Evolutionary conservation across 2,329 filamentous ascomycete species (phyloP), one percentile per base, ranked within the genome.

Genomic region (Paraconiothyrium sp.): DNA sequence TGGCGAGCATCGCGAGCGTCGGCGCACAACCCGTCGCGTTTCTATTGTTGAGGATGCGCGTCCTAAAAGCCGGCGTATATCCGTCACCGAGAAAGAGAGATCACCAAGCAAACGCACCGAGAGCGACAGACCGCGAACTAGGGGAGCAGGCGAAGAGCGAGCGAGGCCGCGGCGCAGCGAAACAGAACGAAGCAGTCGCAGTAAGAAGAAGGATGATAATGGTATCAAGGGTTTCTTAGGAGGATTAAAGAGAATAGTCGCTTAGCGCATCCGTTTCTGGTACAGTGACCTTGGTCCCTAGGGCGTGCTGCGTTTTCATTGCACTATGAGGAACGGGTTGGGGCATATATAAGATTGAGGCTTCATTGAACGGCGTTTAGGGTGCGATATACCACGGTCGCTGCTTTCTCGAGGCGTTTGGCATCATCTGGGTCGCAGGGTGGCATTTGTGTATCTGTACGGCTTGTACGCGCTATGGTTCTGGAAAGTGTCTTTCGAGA

Each of bases 221-320:
- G 70, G 71, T 5, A 56, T 77, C 4, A 77, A 74, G 58, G 67
- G 72, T 0, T 55, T 77, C 14, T 70, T 77, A 57, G 73, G 74
- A n/a, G 70, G 74, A 0, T 66, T 77, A 30, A 74, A 73, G 69
- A 75, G 68, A 64, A 68, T 70, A 32, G 68, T 74, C 52, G 64
- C 61, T 55, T 74, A 58, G 67, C 48, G 46, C 55, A 43, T 58
- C 34, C 39, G 44, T 30, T 48, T 3, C 11, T 20, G 20, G 20
- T 24, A 8, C 37, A 16, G 37, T 22, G 41, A 44, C 41, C 22
- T 44, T 24, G 3, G 43, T 46, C 43, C 2, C 11, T 46, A 24
- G 7, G 7, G 43, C n/a, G 7, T 9, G 7, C 2, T 44, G 43
- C 39, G 27, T 6, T 41, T 41, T 9, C 22, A 6, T 52, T 32